These are phyloP conservation scores for Cladophialophora chaetospira DNA, from an alignment of 2,329 filamentous ascomycete species.

Conservation along the genomic window DNA sequence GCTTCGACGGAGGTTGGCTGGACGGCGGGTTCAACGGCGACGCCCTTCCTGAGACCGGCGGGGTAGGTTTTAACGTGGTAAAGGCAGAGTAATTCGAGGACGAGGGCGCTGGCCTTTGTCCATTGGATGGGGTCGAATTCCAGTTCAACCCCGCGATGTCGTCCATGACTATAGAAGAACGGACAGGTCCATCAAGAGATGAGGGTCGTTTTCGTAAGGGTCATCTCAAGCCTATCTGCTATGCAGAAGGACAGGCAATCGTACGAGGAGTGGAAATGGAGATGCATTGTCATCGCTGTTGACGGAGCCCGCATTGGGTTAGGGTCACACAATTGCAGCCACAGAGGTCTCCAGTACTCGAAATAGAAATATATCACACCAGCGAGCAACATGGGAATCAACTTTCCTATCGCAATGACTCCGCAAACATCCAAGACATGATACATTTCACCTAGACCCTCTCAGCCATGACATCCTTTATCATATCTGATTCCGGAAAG, in stretches of 20 bases:
- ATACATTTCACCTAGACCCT: too few species aligned
- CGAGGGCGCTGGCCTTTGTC: constrained; percentile 43
- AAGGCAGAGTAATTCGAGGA: constrained; percentile 41
- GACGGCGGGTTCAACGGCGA: constrained; percentile 43
- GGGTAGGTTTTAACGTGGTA: constrained; percentile 41
- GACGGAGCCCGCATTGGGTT: background rate
- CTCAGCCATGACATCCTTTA: too few species aligned
- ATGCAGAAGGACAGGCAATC: background rate
- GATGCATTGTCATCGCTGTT: background rate
- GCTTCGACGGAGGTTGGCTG: constrained; percentile 42
- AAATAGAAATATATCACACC: too few species aligned
- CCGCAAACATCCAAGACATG: too few species aligned
- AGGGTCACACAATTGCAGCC: constrained; percentile 3
- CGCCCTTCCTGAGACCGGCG: constrained; percentile 45
- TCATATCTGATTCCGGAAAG: too few species aligned
- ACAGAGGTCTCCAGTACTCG: too few species aligned
- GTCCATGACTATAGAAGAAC: constrained; percentile 42
- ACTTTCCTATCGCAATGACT: too few species aligned
- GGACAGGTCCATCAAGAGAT: constrained; percentile 6
- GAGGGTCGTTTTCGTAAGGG: background rate
- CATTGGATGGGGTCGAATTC: constrained; percentile 41
- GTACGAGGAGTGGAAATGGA: background rate
- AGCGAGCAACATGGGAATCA: too few species aligned
- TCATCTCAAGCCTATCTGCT: background rate
- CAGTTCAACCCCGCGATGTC: constrained; percentile 51